A percentile compares a stretch with the other conserved stretches of the same genome.
phyloP scores from a whole-genome alignment of 331 rosid species.

The Pyracantha coccinea region DNA sequence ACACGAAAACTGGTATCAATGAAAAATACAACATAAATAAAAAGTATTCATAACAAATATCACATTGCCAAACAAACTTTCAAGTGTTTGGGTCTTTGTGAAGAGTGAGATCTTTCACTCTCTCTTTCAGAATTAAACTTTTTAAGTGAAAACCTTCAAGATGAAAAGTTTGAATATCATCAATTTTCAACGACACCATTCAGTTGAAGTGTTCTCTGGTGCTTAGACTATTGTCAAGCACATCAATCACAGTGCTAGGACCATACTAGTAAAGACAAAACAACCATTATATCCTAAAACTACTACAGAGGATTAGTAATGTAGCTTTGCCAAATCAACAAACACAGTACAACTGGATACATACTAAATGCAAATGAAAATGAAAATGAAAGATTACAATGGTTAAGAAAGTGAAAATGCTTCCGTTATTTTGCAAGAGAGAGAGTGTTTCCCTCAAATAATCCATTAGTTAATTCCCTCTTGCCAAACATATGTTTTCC shows the following conservation, averaged over 20 bases:
- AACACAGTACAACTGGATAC: not conserved
- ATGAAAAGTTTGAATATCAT: not conserved
- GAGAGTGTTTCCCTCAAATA: not conserved
- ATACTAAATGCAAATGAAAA: not conserved
- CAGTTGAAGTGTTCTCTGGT: not conserved
- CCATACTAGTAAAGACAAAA: not conserved
- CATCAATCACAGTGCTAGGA: not conserved
- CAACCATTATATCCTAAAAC: not conserved
- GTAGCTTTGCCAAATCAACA: no score
- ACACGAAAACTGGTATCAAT: conserved; percentile 9
- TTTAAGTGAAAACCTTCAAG: not conserved
- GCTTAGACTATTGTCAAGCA: not conserved
- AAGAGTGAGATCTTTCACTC: not conserved
- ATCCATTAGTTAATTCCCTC: not conserved
- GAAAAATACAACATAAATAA: not conserved
- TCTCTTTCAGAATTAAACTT: not conserved
- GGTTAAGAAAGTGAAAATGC: not conserved
- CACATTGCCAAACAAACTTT: not conserved
- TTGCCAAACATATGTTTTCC: not conserved
- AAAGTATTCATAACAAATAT: not conserved
- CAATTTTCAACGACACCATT: not conserved
- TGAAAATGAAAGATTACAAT: not conserved
- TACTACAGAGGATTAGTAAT: no score
- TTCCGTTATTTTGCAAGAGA: not conserved
- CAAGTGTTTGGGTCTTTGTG: not conserved